A percentile compares a stretch with the other conserved stretches of the same genome.
Conservation (phyloP, 768 basidiomycete species). For the Agrocybe pediades region DNA sequence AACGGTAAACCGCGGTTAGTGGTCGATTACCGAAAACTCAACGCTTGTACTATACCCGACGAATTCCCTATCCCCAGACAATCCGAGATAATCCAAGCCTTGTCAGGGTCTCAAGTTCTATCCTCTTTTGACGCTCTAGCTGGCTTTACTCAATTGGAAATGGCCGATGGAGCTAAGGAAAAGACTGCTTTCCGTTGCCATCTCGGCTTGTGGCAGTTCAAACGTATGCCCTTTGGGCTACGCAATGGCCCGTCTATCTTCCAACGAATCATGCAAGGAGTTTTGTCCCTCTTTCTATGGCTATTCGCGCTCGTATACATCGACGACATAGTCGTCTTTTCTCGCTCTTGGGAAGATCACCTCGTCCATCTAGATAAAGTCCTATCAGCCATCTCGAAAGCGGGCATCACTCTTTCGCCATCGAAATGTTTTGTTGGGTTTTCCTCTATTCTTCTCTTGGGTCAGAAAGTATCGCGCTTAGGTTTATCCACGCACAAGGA, state of each 20-base stretch:
- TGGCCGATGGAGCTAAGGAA: too few relatives aligned
- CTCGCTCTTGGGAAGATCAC: constrained; percentile 28
- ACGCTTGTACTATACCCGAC: constrained; percentile 13
- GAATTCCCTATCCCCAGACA: constrained; percentile 28
- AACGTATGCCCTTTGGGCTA: constrained; percentile 41
- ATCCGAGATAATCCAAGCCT: constrained; percentile 26
- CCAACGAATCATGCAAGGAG: constrained; percentile 41
- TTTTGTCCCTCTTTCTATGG: constrained; percentile 37
- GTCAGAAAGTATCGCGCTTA: too few relatives aligned
- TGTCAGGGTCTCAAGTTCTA: constrained; percentile 31
- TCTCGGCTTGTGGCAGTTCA: too few relatives aligned
- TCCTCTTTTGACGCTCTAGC: constrained; percentile 29
- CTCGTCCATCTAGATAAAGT: constrained; percentile 27
- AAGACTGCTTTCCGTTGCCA: too few relatives aligned
- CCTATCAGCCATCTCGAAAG: too few relatives aligned
- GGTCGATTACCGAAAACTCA: constrained; percentile 24
- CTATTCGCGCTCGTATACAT: constrained; percentile 42
- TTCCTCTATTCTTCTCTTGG: too few relatives aligned
- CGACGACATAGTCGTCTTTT: constrained; percentile 42
- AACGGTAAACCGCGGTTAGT: constrained; percentile 38
- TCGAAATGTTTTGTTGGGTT: too few relatives aligned
- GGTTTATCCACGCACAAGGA: too few relatives aligned
- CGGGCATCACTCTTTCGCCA: too few relatives aligned
- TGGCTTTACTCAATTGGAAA: constrained; percentile 43
- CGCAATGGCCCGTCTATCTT: constrained; percentile 39